These are phyloP conservation scores for Hanseniaspora thailandica DNA, from an alignment of 805 yeast genomes.

Conservation along the genomic window DNA sequence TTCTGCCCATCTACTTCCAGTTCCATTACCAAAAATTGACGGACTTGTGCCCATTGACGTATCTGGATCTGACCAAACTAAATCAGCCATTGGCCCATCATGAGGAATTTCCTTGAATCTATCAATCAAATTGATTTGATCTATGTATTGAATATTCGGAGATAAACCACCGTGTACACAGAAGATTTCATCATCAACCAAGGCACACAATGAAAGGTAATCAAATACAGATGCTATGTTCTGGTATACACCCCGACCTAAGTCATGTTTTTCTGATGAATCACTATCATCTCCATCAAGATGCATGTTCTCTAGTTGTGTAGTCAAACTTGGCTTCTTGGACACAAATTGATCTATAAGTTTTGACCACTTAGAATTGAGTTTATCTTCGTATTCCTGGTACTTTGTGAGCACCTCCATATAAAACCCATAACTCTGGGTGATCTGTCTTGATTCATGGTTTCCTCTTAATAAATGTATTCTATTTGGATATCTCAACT, in stretches of 20 bases:
- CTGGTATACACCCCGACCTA: conserved; percentile 67
- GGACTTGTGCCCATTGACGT: conserved; percentile 26
- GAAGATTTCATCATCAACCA: conserved; percentile 78
- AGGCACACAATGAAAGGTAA: conserved; percentile 75
- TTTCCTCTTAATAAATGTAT: conserved; percentile 81
- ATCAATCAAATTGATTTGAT: conserved; percentile 82
- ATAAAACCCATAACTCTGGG: conserved; percentile 94
- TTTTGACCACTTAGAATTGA: neutral
- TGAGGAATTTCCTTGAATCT: conserved; percentile 93
- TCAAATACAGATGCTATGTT: conserved; percentile 89
- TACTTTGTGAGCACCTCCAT: conserved; percentile 88
- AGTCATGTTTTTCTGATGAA: neutral
- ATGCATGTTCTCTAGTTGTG: neutral
- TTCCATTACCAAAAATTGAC: conserved; percentile 28
- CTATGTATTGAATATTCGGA: conserved; percentile 87
- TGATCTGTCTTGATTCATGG: conserved; percentile 92
- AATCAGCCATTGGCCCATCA: conserved; percentile 98
- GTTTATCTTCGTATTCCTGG: conserved; percentile 9
- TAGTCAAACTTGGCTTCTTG: neutral
- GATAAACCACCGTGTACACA: conserved; percentile 96
- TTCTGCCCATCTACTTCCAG: conserved; percentile 20
- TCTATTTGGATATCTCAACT: conserved; percentile 77
- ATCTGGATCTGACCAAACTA: conserved; percentile 98
- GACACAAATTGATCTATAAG: neutral
- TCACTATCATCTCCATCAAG: neutral